phyloP scores from a whole-genome alignment of 1,284 basidiomycete genomes.

The Naganishia cerealis region DNA sequence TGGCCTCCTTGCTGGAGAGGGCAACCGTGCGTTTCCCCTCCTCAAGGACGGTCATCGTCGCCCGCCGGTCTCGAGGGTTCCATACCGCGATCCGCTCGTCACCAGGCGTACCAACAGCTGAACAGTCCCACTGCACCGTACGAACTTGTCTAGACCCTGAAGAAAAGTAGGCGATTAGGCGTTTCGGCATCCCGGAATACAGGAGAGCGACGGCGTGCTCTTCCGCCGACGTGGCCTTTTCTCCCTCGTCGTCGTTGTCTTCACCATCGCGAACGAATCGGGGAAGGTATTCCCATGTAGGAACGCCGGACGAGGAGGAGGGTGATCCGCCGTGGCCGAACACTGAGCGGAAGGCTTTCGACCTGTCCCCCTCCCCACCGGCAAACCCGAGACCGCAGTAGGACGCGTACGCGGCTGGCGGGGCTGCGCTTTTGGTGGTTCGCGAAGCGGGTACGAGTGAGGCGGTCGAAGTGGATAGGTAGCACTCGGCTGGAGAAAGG shows the following conservation, averaged over 20 bases:
- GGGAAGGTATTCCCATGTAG: background rate
- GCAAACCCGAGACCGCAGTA: constrained; percentile 22
- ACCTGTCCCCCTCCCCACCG: constrained; percentile 9
- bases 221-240: background rate
- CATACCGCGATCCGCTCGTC: constrained; percentile 1
- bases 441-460: background rate
- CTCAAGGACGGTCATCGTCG: background rate
- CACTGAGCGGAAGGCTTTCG: constrained; percentile 17
- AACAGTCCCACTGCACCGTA: constrained; percentile 11
- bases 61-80: background rate
- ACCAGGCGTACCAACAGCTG: background rate
- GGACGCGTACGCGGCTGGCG: constrained; percentile 15
- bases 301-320: background rate
- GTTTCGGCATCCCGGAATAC: background rate
- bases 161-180: constrained; percentile 4
- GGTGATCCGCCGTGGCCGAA: background rate
- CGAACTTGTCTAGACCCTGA: background rate
- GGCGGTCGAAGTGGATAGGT: background rate
- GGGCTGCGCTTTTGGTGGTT: background rate
- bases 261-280: background rate
- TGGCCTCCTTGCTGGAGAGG: background rate
- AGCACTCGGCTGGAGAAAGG: background rate
- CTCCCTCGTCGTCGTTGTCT: background rate
- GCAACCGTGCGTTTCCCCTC: background rate
- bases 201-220: constrained; percentile 8